Evolutionary conservation across 371 early-diverging fungal genomes (phyloP).

Genomic region (Mortierella sp.): DNA sequence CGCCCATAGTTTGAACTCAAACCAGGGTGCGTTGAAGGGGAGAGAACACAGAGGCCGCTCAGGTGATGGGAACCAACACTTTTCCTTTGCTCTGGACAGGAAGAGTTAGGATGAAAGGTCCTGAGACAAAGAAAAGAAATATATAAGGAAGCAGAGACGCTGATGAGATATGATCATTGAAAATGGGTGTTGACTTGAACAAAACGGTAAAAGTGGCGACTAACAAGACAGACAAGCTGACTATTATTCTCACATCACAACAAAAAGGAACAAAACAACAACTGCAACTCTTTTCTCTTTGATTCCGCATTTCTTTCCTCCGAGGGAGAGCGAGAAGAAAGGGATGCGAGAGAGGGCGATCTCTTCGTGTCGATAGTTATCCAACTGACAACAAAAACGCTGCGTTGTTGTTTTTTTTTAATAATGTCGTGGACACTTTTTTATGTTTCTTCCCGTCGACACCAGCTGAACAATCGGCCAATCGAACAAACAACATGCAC

Average conservation of each 20-base stretch:
- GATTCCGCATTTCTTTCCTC: background rate
- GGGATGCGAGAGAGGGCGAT: background rate
- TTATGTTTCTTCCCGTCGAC: background rate
- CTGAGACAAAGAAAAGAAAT: too few species aligned
- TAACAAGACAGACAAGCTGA: background rate
- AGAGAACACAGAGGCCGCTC: background rate
- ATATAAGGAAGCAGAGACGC: too few species aligned
- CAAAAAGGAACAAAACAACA: background rate
- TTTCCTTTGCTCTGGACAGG: background rate
- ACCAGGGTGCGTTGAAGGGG: background rate
- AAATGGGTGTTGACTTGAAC: background rate
- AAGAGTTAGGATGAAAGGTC: too few species aligned
- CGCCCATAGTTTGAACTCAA: slow-evolving; percentile 8
- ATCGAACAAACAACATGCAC: background rate
- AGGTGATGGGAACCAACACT: background rate
- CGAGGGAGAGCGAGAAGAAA: background rate
- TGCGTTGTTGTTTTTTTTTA: background rate
- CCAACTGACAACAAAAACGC: background rate
- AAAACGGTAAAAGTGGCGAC: background rate
- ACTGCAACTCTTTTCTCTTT: background rate
- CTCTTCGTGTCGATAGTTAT: background rate
- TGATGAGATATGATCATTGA: too few species aligned
- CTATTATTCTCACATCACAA: background rate
- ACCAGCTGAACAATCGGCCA: background rate
- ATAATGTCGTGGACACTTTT: background rate